Base-by-base conservation (phyloP, 495 filamentous ascomycete species). In the Penicillium longicatenatum region DNA sequence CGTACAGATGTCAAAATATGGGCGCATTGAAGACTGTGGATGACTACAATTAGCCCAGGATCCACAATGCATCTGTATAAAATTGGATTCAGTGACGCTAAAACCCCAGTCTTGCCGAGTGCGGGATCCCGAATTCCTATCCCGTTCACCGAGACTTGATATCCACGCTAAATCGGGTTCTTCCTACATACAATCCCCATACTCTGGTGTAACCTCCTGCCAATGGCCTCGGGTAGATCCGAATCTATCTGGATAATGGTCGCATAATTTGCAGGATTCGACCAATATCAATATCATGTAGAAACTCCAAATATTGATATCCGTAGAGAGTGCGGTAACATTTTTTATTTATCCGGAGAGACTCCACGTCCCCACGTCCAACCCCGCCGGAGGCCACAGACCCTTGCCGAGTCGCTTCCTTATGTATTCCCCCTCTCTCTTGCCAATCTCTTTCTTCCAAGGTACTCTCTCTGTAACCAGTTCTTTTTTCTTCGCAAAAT, bases 121-220 rank as follows among this genome's bases (percentile, higher is more conserved):
- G 54, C 61, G 67, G 67, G 64, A 67, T 67, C 53, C 67, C 67
- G 66, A 65, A 66, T 67, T 35, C 55, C 67, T 54, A 51, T 50
- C 55, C 59, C 56, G 64, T 48, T 69, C 67, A 69, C 67, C 67
- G 67, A 67, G 42, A 48, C 46, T 24, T 50, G 20, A 45, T 39
- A 54, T 56, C 49, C 39, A 42, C 44, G 50, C 48, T 29, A 30
- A 47, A 30, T 24, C 14, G 16, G 45, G 12, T n/a, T 21, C 8
- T 26, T 19, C 12, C 30, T 21, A n/a, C 31, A 24, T 30, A 14
- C 7, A 26, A 26, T 26, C 26, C 7, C 0, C 3, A 26, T 26
- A 11, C 19, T 46, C 9, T 8, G 1, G 3, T 16, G 9, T 22
- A 12, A 11, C 0, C 24, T 24, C 24, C 14, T 8, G 6, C 21